Base-by-base conservation (phyloP, 768 basidiomycete species). In the Inosperma sp. region DNA sequence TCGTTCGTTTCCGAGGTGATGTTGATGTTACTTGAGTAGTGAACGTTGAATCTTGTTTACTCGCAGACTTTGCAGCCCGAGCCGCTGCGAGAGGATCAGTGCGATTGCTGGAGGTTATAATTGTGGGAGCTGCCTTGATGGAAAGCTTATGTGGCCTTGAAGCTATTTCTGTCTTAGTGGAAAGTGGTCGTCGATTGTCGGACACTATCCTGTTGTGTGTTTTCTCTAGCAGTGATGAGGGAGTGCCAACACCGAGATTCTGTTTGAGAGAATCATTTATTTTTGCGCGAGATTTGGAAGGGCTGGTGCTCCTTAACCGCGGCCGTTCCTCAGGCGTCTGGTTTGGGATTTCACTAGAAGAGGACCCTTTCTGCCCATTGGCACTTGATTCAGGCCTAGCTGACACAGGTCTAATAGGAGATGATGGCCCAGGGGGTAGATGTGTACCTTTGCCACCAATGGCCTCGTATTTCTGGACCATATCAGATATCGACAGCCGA, bases 391-490 rank as follows among this genome's bases (percentile, higher is more conserved):
- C 37, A 31, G 44, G 27, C 47, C 54, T 57, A 22, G 53, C 33
- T 33, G 56, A 43, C 26, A 58, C 39, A 19, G 59, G 57, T 37
- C 49, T 56, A 34, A 65, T 51, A 22, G 67, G 60, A 7, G 72
- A 65, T 2, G 74, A 66, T 30, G 72, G 62, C 4, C 64, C 55
- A 23, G 65, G 51, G 14, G 58, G 22, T 25, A 56, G 53, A 35
- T 64, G 52, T 54, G 69, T 73, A 19, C 59, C 55, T 48, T 61
- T 65, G 17, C 67, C 68, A 27, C 74, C 77, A 48, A 91, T 81
- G 6, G 82, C 79, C 65, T 93, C 90, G 63, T 83, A 93, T 37
- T 74, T 79, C 57, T 88, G 86, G 21, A 92, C 90, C 81, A 92
- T 90, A 61, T 92, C 82, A 33, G 88, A 82, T 58, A 92, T 92